phyloP scores from a whole-genome alignment of 192 early-diverging fungal genomes.

The Gamsiella multidivaricata region DNA sequence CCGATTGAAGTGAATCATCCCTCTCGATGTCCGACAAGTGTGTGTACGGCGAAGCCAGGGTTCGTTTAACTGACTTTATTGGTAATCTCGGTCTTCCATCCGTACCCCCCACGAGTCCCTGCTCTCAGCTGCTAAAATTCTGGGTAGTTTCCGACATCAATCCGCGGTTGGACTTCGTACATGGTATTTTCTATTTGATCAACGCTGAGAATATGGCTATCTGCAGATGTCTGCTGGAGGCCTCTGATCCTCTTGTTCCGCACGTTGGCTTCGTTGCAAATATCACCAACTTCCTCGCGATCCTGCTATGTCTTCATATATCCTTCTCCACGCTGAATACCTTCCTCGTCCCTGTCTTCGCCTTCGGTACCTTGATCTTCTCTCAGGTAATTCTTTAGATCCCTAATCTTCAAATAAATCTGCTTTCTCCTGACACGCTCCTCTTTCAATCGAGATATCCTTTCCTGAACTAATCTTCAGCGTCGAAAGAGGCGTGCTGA shows the following conservation, averaged over 20 bases:
- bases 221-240: too few species aligned
- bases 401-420: background rate
- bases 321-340: too few species aligned
- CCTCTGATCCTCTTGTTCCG: background rate
- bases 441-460: background rate
- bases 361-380: too few species aligned
- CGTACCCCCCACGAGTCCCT: constrained; percentile 61
- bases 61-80: constrained; percentile 50
- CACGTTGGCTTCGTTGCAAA: too few species aligned
- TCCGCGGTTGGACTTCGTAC: constrained; percentile 38
- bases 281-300: too few species aligned
- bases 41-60: background rate
- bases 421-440: background rate
- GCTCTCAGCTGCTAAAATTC: constrained; percentile 58
- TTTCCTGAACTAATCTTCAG: constrained; percentile 19
- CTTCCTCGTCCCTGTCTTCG: too few species aligned
- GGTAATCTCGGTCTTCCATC: constrained; percentile 64
- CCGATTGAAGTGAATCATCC: background rate
- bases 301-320: too few species aligned
- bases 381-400: too few species aligned
- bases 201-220: too few species aligned
- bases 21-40: background rate
- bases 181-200: background rate
- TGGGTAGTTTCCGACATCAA: constrained; percentile 57
- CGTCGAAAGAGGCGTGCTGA: constrained; percentile 23